Base-by-base conservation (phyloP, 768 basidiomycete species). In the Lactarius sanguifluus region DNA sequence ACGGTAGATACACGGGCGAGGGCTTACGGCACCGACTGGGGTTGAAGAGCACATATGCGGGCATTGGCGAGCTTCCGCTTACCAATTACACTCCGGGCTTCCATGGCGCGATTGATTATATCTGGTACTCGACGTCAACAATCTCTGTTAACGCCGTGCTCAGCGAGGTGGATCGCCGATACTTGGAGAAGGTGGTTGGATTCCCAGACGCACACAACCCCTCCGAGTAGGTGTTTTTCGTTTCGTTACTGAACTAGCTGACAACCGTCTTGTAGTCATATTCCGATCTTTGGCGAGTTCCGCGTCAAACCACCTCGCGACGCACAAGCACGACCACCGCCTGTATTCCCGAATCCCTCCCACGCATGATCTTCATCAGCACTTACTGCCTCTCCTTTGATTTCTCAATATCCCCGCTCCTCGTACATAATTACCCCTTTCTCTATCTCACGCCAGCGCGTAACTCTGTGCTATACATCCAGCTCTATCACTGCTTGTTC, bases 201-300 rank as follows among this genome's bases (percentile, higher is more conserved):
- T 98, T 98, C 83, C 97, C 97, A 34, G 96, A 98, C 76, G 86
- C 88, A 2, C 94, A 98, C 75, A 97, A 95, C 83, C 94, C 96
- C 28, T 96, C 94, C 66, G 96, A 98, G 95, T 98, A 77, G 75
- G 94, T 88, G 18, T 56, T 66, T 64, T 70, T 68, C 41, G 34
- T 28, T 23, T 41, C 23, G 69, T 59, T 36, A 64, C 64, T 73
- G 50, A 72, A 62, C 60, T 68, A 68, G 65, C 69, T 68, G 66
- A 59, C 61, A 61, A 52, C 65, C 30, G 56, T 47, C 59, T 72
- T 68, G 41, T 70, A 93, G 91, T 74, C 91, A 94, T 73, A 77
- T 94, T 64, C 86, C 85, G 68, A 81, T 93, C 67, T 80, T 84
- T 68, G 78, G 83, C 73, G 88, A 92, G 76, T 91, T 94, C 81